Base-by-base conservation (phyloP, 148 eudicot genomes). In the Amaranthus hypochondriacus region DNA sequence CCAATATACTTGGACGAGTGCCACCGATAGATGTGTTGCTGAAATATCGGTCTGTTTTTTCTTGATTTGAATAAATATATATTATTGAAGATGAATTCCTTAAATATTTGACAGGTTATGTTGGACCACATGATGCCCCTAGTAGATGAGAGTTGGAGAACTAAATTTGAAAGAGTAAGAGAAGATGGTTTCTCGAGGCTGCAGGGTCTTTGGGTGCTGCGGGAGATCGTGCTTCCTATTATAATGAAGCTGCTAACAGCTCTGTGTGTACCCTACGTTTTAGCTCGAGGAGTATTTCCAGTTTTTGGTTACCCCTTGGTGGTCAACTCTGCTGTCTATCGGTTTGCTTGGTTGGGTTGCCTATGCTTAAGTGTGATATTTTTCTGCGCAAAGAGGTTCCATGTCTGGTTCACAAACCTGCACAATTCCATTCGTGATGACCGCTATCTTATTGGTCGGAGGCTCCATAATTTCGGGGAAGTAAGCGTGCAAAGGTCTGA, bases 291-390 rank as follows among this genome's bases (percentile, higher is more conserved):
- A 3, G 87, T 95, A 8, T 95, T 95, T 59, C 99, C 97, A 0
- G 86, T 89, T 5, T 76, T 95, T 1, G 99, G 99, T 10, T 95
- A 92, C 77, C 96, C 97, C 5, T 80, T 95, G 75, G 73, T 92
- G 4, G 91, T 92, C 0, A 95, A 95, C 84, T 95, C 99, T 9
- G 96, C 96, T 58, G 97, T 92, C 10, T 95, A 95, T 73, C 84
- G 99, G 8, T 95, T 89, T 75, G 97, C 99, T 28, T 95, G 99
- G 97, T 69, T 95, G 75, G 99, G 99, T 11, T 95, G 97, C 76
- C 86, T 95, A 59, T 81, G 89, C 49, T 78, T 92, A 61, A 85
- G 99, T 77, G 71, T 83, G 56, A 56, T 95, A 21, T 90, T 85
- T 65, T 92, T 89, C 81, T 92, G 94, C 76, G 97, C 89, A 15